Percentiles rank a stretch among this genome's conserved stretches.
phyloP scores from a whole-genome alignment of 768 basidiomycete genomes.

The Boletus speciosus region DNA sequence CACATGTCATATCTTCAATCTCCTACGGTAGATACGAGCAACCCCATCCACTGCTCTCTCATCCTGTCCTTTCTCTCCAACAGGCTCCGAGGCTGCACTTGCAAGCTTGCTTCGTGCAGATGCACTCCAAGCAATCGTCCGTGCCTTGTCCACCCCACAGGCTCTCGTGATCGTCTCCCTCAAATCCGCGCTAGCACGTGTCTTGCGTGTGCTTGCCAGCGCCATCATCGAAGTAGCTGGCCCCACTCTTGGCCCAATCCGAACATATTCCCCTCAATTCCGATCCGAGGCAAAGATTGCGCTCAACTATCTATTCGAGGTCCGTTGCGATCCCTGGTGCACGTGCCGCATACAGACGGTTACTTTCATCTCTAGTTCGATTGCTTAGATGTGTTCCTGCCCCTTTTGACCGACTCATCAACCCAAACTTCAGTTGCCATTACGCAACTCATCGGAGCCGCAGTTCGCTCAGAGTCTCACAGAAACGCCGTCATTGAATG shows the following conservation, averaged over 20 bases:
- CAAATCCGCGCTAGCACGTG: constrained; percentile 59
- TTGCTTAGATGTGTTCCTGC: constrained; percentile 63
- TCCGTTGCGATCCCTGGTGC: constrained; percentile 17
- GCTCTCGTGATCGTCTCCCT: constrained; percentile 36
- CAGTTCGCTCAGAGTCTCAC: constrained; percentile 48
- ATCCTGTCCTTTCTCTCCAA: not conserved
- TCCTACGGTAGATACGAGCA: constrained; percentile 50
- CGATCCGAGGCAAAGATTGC: constrained; percentile 53
- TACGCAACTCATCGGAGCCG: constrained; percentile 54
- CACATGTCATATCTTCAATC: constrained; percentile 70
- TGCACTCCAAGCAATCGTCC: constrained; percentile 58
- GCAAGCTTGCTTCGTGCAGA: constrained; percentile 53
- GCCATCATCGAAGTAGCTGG: constrained; percentile 68
- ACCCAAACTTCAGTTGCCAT: constrained; percentile 45
- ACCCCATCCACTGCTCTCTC: not conserved
- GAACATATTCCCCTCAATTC: constrained; percentile 33
- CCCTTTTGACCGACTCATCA: constrained; percentile 49
- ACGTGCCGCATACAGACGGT: not conserved
- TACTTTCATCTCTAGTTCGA: constrained; percentile 39
- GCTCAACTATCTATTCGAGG: constrained; percentile 59
- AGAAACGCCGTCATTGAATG: constrained; percentile 55
- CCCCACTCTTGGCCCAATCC: constrained; percentile 64
- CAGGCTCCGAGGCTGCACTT: constrained; percentile 63
- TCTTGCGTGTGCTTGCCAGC: constrained; percentile 53
- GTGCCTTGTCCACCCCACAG: constrained; percentile 49